Evolutionary conservation across 2,329 filamentous ascomycete genomes (phyloP), one percentile per base, ranked within the genome.

Genomic region (Emmonsiellopsis sp.): DNA sequence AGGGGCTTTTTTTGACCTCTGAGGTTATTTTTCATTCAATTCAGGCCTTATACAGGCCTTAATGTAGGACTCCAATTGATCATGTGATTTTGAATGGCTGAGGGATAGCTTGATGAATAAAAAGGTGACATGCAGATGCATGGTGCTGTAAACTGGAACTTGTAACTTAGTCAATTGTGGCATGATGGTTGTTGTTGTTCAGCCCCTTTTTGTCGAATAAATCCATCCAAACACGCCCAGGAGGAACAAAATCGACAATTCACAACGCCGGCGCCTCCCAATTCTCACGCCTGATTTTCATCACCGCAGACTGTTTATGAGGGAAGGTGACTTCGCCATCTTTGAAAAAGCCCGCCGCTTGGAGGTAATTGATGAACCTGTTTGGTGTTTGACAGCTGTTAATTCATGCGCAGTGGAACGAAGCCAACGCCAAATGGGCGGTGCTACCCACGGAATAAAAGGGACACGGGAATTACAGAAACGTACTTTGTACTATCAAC

Each of bases 221-320:
- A 27, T 27, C 21, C 21, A 27, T 27, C 21, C 3, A 3, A 27
- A 27, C 21, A 27, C 21, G 21, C 5, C 21, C 21, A 39, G 46
- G 46, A 13, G 14, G 14, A n/a, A 40, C 37, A 36, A 37, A 11
- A 14, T 6, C 9, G 17, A 42, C 32, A n/a, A 5, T 10, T 70
- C 60, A 86, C 33, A 85, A 60, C 4, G 74, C 75, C 11, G 88
- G 88, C 0, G 82, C 83, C 45, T 86, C 80, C 86, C 90, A 97
- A 17, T 78, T 81, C 59, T 95, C 90, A 56, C 92, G 78, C 54
- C 82, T 79, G 58, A 95, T 78, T 63, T 86, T 86, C 71, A 95
- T 86, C 56, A 92, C 78, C 70, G 91, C 94, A 6, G 88, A 84
- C 67, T 95, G 90, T 70, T 98, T 98, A 68, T 97, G 91, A 1